phyloP scores from a whole-genome alignment of 148 eudicot species.

The Persicaria maculosa region DNA sequence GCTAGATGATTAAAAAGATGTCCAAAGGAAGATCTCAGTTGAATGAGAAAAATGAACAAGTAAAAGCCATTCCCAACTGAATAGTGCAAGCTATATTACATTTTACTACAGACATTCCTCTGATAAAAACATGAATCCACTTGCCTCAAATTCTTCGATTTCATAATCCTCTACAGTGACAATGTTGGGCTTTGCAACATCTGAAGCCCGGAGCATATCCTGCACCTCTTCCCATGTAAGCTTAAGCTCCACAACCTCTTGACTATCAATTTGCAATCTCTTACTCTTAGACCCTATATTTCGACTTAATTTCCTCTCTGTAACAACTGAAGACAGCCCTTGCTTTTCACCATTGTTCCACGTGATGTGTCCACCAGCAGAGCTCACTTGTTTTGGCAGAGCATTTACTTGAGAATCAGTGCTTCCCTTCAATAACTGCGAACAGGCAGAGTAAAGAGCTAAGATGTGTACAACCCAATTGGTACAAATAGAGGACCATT shows the following conservation, averaged over 20 bases:
- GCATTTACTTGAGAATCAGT: conserved; percentile 40
- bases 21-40: neutral
- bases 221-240: conserved; percentile 65
- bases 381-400: conserved; percentile 40
- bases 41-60: neutral
- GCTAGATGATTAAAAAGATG: neutral
- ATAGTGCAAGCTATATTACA: neutral
- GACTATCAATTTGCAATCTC: conserved; percentile 62
- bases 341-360: conserved; percentile 43
- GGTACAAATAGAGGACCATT: conserved; percentile 28
- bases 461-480: conserved; percentile 2
- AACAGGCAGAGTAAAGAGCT: conserved; percentile 42
- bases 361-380: conserved; percentile 33
- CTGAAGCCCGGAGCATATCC: conserved; percentile 62
- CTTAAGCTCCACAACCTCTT: conserved; percentile 56
- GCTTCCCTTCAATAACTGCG: conserved; percentile 56
- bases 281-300: conserved; percentile 70
- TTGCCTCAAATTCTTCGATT: conserved; percentile 74
- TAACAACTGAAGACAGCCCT: conserved; percentile 28
- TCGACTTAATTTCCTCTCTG: conserved; percentile 65
- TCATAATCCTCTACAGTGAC: conserved; percentile 58
- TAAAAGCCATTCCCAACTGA: neutral
- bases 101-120: neutral
- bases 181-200: conserved; percentile 47
- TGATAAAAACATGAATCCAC: conserved; percentile 16